phyloP scores from a whole-genome alignment of 306 rosid genomes.

The Dicorynia guianensis region DNA sequence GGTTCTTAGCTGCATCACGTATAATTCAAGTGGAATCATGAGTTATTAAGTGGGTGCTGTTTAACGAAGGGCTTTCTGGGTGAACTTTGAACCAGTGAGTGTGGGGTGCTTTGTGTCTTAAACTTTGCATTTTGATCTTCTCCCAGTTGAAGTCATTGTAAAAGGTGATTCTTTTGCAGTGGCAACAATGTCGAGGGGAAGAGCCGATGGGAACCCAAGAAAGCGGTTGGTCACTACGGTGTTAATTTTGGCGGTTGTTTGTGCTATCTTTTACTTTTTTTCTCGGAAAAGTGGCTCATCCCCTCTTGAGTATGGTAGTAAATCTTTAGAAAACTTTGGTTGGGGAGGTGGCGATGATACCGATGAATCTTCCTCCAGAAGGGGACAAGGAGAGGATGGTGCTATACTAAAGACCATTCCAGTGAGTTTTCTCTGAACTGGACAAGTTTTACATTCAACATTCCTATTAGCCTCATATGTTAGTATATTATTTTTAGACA shows the following conservation, averaged over 20 bases:
- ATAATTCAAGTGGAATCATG: slow-evolving; percentile 32
- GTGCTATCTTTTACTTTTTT: slow-evolving; percentile 66
- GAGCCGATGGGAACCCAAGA: slow-evolving; percentile 66
- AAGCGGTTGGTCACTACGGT: slow-evolving; percentile 57
- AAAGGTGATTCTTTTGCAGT: slow-evolving; percentile 47
- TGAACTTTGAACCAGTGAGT: slow-evolving; percentile 37
- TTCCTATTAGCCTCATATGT: slow-evolving; percentile 14
- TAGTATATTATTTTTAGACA: slow-evolving; percentile 19
- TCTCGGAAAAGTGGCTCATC: slow-evolving; percentile 60
- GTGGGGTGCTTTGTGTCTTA: slow-evolving; percentile 36
- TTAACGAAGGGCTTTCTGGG: slow-evolving; percentile 23
- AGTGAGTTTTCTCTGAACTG: slow-evolving; percentile 61
- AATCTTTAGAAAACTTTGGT: slow-evolving; percentile 59
- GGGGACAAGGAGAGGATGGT: slow-evolving; percentile 51
- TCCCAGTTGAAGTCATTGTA: slow-evolving; percentile 38
- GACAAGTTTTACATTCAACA: slow-evolving; percentile 21
- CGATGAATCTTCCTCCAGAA: slow-evolving; percentile 54
- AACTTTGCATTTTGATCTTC: background rate
- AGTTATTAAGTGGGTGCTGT: slow-evolving; percentile 23
- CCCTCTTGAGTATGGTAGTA: slow-evolving; percentile 70
- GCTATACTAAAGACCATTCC: slow-evolving; percentile 71
- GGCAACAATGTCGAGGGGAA: slow-evolving; percentile 68
- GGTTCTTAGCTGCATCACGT: slow-evolving; percentile 29
- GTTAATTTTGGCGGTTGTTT: slow-evolving; percentile 59
- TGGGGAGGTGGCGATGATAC: slow-evolving; percentile 59